These are phyloP conservation scores for Neurospora crassa DNA, from an alignment of 2,329 filamentous ascomycete genomes.

Conservation along the genomic window DNA sequence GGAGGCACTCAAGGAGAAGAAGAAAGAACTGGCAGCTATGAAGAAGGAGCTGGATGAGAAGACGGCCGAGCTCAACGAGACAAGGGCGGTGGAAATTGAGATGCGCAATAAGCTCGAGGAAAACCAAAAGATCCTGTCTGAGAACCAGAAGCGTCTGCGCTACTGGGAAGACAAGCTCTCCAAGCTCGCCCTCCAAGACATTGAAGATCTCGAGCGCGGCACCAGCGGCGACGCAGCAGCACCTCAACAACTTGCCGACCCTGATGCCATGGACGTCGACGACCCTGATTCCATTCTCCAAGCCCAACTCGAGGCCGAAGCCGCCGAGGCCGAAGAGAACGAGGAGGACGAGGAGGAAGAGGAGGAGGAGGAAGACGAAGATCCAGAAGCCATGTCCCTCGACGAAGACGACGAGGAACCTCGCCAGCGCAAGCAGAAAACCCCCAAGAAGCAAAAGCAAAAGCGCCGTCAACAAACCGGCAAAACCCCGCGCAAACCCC, in stretches of 20 bases:
- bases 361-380: constrained; percentile 20
- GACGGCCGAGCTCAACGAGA: constrained; percentile 77
- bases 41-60: constrained; percentile 85
- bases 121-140: constrained; percentile 76
- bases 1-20: constrained; percentile 66
- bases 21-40: constrained; percentile 65
- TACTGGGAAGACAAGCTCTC: constrained; percentile 87
- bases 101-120: constrained; percentile 98
- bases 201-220: constrained; percentile 53
- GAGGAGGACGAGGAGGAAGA: constrained; percentile 17
- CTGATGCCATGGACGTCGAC: constrained; percentile 12
- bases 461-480: neutral
- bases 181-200: constrained; percentile 75
- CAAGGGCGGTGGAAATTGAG: constrained; percentile 83
- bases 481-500: constrained; percentile 14
- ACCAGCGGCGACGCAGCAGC: constrained; percentile 9
- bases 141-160: constrained; percentile 74
- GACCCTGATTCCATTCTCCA: constrained; percentile 3
- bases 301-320: constrained; percentile 19
- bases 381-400: constrained; percentile 21
- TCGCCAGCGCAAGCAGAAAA: constrained; percentile 15
- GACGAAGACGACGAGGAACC: constrained; percentile 23
- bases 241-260: constrained; percentile 20
- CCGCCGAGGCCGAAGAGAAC: constrained; percentile 18
- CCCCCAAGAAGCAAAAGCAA: constrained; percentile 17